Evolutionary conservation across 73 alveolate genomes (phyloP).

Genomic region (Paramecium octaurelia): DNA sequence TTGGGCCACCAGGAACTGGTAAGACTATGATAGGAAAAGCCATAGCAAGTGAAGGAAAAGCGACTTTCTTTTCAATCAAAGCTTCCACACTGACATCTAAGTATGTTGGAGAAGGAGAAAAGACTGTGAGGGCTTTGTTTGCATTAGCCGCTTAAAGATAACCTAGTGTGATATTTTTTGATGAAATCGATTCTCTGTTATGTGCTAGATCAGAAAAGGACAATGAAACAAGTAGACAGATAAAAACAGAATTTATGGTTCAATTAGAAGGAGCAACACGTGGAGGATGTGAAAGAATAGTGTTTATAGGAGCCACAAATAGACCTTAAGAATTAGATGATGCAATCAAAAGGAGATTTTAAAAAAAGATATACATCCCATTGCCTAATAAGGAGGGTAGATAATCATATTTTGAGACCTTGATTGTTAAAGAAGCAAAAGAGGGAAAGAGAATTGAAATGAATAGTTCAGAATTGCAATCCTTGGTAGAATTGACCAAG

Average conservation of each 20-base stretch:
- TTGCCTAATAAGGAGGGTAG: slow-evolving; percentile 97
- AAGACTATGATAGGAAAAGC: slow-evolving; percentile 98
- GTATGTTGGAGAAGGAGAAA: slow-evolving; percentile 98
- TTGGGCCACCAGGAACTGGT: slow-evolving; percentile 99
- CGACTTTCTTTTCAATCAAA: slow-evolving; percentile 89
- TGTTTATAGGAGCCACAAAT: slow-evolving; percentile 86
- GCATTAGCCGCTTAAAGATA: slow-evolving; percentile 93
- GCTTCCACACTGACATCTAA: slow-evolving; percentile 92
- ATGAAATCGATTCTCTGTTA: slow-evolving; percentile 98
- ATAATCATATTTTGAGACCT: slow-evolving; percentile 71
- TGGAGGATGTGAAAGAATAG: slow-evolving; percentile 42
- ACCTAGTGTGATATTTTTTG: slow-evolving; percentile 97
- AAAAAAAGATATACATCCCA: slow-evolving; percentile 91
- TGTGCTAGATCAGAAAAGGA: slow-evolving; percentile 94
- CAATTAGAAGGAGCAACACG: slow-evolving; percentile 84
- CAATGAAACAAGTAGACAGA: slow-evolving; percentile 93
- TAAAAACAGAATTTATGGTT: slow-evolving; percentile 98
- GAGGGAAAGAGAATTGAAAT: slow-evolving; percentile 46
- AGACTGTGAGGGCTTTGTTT: slow-evolving; percentile 87
- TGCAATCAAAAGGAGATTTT: slow-evolving; percentile 87
- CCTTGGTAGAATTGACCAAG: slow-evolving; percentile 81
- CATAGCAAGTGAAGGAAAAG: slow-evolving; percentile 92
- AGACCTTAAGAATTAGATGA: slow-evolving; percentile 97
- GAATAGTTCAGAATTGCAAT: slow-evolving; percentile 64
- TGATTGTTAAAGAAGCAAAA: slow-evolving; percentile 77